These are phyloP conservation scores for Candida maris DNA, from an alignment of 805 yeast genomes.

Conservation along the genomic window DNA sequence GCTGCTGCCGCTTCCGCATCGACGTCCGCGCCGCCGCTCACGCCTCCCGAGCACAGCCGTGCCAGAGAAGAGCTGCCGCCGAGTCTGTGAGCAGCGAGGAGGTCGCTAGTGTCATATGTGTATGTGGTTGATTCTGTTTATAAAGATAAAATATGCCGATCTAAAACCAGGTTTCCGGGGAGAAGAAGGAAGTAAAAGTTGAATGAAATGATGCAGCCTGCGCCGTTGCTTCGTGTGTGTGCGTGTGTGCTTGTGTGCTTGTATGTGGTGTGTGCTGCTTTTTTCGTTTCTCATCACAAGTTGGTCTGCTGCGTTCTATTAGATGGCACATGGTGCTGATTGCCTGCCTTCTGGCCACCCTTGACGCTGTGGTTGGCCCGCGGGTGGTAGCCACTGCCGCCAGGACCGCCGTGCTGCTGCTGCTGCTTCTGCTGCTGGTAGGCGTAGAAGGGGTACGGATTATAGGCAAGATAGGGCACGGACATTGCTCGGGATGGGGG, in stretches of 20 bases:
- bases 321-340: too few species aligned
- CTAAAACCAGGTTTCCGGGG: too few species aligned
- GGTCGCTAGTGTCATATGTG: too few species aligned
- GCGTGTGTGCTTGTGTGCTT: too few species aligned
- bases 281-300: too few species aligned
- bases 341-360: too few species aligned
- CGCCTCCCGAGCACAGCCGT: too few species aligned
- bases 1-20: background rate
- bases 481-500: conserved; percentile 11
- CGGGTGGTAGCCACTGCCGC: background rate
- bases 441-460: conserved; percentile 21
- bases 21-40: background rate
- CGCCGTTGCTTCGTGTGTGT: too few species aligned
- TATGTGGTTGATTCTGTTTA: background rate
- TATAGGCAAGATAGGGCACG: conserved; percentile 16
- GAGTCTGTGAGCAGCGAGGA: conserved; percentile 22
- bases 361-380: conserved; percentile 1
- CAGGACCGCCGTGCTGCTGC: background rate
- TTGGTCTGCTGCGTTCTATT: too few species aligned
- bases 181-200: too few species aligned
- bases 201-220: too few species aligned
- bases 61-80: conserved; percentile 35
- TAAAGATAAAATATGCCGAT: background rate
- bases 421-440: conserved; percentile 10
- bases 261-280: too few species aligned